These are phyloP conservation scores for Dactylellina drechsleri DNA, from an alignment of 2,329 filamentous ascomycete genomes.

Conservation along the genomic window DNA sequence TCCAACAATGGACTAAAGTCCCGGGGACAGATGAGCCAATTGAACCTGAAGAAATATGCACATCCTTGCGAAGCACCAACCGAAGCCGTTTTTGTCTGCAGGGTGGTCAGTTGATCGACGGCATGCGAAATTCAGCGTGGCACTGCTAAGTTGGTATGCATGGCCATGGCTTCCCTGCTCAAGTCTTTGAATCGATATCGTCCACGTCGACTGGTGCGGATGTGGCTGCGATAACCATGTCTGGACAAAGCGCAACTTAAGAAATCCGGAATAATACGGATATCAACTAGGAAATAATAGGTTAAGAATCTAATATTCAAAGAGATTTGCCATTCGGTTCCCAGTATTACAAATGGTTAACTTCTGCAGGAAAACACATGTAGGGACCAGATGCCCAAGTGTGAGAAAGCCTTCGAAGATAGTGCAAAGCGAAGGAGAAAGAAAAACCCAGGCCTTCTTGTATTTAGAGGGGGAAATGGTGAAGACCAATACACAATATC, in stretches of 20 bases:
- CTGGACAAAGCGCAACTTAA: background rate
- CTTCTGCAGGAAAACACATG: background rate
- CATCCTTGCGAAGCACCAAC: no score
- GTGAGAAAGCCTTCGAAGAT: background rate
- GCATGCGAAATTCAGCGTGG: background rate
- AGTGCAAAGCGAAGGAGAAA: background rate
- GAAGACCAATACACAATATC: slow-evolving; percentile 6
- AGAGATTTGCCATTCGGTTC: background rate
- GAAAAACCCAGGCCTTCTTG: background rate
- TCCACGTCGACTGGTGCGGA: background rate
- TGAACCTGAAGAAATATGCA: no score
- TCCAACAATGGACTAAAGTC: background rate
- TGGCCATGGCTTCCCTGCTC: background rate
- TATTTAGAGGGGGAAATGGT: background rate
- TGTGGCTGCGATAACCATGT: background rate
- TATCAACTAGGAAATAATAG: no score
- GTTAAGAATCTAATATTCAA: no score
- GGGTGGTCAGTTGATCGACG: slow-evolving; percentile 9
- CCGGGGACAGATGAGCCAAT: no score
- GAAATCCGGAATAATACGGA: no score
- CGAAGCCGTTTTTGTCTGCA: background rate
- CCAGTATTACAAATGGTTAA: slow-evolving; percentile 6
- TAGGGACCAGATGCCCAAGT: slow-evolving; percentile 4
- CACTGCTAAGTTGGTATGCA: background rate
- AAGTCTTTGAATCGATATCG: background rate